Evolutionary conservation across 805 yeast genomes (phyloP).

Genomic region (Blastobotrys muscicola): DNA sequence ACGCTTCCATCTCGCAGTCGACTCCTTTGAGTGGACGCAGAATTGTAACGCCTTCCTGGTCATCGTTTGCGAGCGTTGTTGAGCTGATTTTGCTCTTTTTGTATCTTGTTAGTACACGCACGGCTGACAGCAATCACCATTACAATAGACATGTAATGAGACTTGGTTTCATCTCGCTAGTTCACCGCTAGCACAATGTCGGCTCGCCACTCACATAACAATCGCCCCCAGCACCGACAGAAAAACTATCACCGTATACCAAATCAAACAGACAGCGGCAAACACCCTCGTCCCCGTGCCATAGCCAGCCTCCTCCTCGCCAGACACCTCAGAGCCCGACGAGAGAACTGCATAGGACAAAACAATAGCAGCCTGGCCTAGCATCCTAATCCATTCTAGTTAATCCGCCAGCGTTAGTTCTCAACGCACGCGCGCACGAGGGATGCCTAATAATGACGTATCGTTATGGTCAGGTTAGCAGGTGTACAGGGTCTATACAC

Average conservation of each 20-base stretch:
- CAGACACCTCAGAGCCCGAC: no score
- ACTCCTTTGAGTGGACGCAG: conserved; percentile 77
- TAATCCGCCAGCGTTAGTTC: no score
- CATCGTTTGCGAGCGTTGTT: not conserved
- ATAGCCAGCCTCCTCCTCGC: not conserved
- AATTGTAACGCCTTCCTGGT: conserved; percentile 54
- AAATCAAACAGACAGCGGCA: conserved; percentile 7
- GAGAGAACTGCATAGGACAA: no score
- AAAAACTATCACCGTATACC: conserved; percentile 10
- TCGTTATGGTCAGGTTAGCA: not conserved
- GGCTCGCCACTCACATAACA: not conserved
- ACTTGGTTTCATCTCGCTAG: not conserved
- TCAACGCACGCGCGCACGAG: not conserved
- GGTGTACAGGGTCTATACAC: conserved; percentile 4
- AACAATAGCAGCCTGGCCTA: no score
- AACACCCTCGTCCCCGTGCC: not conserved
- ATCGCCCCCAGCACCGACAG: conserved; percentile 8
- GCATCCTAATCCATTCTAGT: no score
- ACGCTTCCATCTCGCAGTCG: conserved; percentile 62
- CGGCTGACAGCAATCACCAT: not conserved
- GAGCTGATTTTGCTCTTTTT: no score
- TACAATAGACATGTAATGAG: not conserved
- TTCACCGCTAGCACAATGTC: no score
- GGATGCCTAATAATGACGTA: not conserved
- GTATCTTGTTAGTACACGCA: not conserved